These are phyloP conservation scores for Curvularia sp. DNA, from an alignment of 2,329 filamentous ascomycete species.

Conservation along the genomic window DNA sequence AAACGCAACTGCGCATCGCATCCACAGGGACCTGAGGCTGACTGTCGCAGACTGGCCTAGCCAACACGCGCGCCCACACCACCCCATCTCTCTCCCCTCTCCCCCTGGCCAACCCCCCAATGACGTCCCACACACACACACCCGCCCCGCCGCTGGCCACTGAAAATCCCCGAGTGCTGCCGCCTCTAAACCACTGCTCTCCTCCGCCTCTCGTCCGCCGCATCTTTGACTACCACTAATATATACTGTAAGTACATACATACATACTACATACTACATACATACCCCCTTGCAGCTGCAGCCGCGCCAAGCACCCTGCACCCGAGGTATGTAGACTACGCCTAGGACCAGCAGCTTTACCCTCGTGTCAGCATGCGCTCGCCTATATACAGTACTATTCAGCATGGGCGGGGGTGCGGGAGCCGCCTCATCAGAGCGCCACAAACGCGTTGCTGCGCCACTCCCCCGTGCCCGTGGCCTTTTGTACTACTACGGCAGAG, in stretches of 20 bases:
- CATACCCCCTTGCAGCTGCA: background rate
- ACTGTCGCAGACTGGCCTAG: constrained; percentile 41
- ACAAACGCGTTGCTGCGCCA: constrained; percentile 27
- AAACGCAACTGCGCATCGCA: constrained; percentile 41
- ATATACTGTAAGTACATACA: background rate
- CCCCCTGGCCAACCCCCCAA: background rate
- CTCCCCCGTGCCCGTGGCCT: background rate
- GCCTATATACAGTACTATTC: too few species aligned
- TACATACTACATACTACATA: too few species aligned
- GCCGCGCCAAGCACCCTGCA: background rate
- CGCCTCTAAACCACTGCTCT: too few species aligned
- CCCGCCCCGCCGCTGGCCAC: too few species aligned
- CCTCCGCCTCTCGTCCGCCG: background rate
- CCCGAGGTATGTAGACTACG: background rate
- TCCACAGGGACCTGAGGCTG: constrained; percentile 27
- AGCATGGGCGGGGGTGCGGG: too few species aligned
- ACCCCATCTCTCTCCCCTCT: too few species aligned
- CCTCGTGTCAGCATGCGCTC: background rate
- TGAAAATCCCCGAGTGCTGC: background rate
- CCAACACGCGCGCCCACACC: constrained; percentile 1
- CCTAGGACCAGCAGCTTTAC: background rate
- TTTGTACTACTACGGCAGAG: background rate
- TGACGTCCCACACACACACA: background rate
- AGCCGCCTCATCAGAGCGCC: background rate
- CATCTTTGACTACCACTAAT: background rate